phyloP scores from a whole-genome alignment of 164 flowering plant species.

The Annona cherimola region DNA sequence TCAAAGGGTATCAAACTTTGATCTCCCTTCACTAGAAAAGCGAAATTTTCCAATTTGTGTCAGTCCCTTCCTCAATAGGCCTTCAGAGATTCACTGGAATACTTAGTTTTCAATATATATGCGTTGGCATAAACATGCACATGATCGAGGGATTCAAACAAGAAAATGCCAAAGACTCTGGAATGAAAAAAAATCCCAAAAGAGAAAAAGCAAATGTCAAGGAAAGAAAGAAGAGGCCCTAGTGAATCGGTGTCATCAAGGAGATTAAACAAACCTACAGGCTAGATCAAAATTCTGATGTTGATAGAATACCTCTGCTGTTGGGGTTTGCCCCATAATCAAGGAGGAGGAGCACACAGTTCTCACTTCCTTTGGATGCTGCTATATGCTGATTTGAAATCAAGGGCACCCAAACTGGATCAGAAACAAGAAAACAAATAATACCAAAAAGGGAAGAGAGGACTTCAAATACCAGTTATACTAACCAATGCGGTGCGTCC shows the following conservation, averaged over 20 bases:
- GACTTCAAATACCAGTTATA: not conserved
- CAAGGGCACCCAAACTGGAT: conserved; percentile 3
- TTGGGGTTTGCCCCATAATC: conserved; percentile 87
- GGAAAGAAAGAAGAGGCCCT: not conserved
- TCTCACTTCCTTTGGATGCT: conserved; percentile 68
- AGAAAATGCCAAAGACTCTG: not conserved
- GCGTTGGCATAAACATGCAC: not conserved
- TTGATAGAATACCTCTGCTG: conserved; percentile 49
- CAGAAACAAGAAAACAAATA: conserved; percentile 2
- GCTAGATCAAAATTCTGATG: not conserved
- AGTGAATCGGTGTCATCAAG: not conserved
- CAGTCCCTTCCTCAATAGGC: not conserved
- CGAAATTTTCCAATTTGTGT: not conserved
- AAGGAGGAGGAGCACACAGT: conserved; percentile 66
- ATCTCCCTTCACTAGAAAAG: not conserved
- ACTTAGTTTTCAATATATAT: not conserved
- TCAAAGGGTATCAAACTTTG: not conserved
- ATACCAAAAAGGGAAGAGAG: not conserved
- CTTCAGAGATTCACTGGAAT: not conserved
- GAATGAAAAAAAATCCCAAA: not conserved
- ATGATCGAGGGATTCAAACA: not conserved
- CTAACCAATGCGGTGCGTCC: conserved; percentile 79
- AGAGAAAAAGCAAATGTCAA: not conserved
- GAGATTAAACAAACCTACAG: not conserved
- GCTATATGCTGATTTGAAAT: conserved; percentile 68